phyloP scores from a whole-genome alignment of 2,329 filamentous ascomycete genomes.

The Fusarium austroafricanum region DNA sequence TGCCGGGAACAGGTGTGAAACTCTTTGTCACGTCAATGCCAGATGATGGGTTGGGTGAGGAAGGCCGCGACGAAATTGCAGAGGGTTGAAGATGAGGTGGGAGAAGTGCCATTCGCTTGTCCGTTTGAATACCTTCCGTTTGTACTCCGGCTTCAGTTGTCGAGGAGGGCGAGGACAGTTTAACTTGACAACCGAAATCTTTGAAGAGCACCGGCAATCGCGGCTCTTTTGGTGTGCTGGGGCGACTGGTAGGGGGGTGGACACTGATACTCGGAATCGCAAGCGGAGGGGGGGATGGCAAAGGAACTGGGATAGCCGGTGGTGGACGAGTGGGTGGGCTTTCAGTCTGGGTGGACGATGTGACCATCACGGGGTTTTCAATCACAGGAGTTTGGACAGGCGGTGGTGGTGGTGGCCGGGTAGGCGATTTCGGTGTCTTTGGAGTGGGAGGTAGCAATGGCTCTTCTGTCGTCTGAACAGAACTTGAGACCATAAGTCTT shows the following conservation, averaged over 20 bases:
- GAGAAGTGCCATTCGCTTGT: constrained; percentile 78
- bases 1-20: constrained; percentile 65
- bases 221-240: constrained; percentile 80
- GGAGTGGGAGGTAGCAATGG: constrained; percentile 75
- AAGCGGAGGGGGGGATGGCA: constrained; percentile 55
- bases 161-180: constrained; percentile 42
- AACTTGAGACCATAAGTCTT: constrained; percentile 71
- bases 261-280: constrained; percentile 89
- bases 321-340: constrained; percentile 18
- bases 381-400: constrained; percentile 47
- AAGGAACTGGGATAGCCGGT: constrained; percentile 4
- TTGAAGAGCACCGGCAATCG: constrained; percentile 84
- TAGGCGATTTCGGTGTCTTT: constrained; percentile 55
- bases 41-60: constrained; percentile 61
- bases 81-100: constrained; percentile 84
- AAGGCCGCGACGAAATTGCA: constrained; percentile 72
- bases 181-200: constrained; percentile 86
- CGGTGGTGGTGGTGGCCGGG: constrained; percentile 55
- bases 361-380: constrained; percentile 58
- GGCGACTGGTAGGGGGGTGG: constrained; percentile 85
- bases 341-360: constrained; percentile 73
- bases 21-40: constrained; percentile 51
- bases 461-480: constrained; percentile 71
- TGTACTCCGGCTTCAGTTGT: constrained; percentile 67
- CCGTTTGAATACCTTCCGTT: constrained; percentile 90